Conservation (phyloP, 2,329 filamentous ascomycete genomes). For the Scedosporium dehoogii region DNA sequence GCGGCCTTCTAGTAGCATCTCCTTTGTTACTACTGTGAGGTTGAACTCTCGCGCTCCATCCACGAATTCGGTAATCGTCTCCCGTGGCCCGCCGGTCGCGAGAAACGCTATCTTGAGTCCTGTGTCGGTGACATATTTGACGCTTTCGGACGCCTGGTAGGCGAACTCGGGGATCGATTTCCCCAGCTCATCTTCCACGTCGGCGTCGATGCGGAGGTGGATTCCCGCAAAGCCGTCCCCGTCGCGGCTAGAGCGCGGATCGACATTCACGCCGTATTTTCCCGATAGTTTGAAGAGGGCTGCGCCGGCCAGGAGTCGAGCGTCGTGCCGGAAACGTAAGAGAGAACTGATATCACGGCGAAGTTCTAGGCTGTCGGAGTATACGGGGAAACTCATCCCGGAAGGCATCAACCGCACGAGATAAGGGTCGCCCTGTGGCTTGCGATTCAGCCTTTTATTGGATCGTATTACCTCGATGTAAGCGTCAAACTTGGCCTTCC, state of each 20-base stretch:
- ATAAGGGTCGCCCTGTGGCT: slow-evolving; percentile 19
- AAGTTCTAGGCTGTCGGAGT: slow-evolving; percentile 18
- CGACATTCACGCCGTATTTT: slow-evolving; percentile 15
- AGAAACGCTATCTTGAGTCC: slow-evolving; percentile 28
- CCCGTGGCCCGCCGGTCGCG: slow-evolving; percentile 27
- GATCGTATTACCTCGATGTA: slow-evolving; percentile 18
- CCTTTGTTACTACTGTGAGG: slow-evolving; percentile 30
- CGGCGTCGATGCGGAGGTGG: slow-evolving; percentile 25
- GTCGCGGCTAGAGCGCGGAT: slow-evolving; percentile 16
- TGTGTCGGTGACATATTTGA: slow-evolving; percentile 18
- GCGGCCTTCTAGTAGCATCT: slow-evolving; percentile 27
- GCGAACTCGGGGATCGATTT: slow-evolving; percentile 20
- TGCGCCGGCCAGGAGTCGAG: slow-evolving; percentile 22
- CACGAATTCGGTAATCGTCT: slow-evolving; percentile 24
- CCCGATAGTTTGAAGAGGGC: slow-evolving; percentile 23
- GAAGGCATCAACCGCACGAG: slow-evolving; percentile 20
- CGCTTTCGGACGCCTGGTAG: slow-evolving; percentile 20
- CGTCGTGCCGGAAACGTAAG: slow-evolving; percentile 24
- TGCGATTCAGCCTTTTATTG: slow-evolving; percentile 7
- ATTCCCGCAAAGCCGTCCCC: slow-evolving; percentile 20
- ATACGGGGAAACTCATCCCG: slow-evolving; percentile 21
- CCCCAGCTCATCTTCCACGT: slow-evolving; percentile 12
- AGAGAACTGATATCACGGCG: slow-evolving; percentile 26
- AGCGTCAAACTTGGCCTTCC: slow-evolving; percentile 15
- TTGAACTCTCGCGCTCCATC: slow-evolving; percentile 23